These are phyloP conservation scores for Prosopis cineraria DNA, from an alignment of 306 rosid genomes.

Conservation along the genomic window DNA sequence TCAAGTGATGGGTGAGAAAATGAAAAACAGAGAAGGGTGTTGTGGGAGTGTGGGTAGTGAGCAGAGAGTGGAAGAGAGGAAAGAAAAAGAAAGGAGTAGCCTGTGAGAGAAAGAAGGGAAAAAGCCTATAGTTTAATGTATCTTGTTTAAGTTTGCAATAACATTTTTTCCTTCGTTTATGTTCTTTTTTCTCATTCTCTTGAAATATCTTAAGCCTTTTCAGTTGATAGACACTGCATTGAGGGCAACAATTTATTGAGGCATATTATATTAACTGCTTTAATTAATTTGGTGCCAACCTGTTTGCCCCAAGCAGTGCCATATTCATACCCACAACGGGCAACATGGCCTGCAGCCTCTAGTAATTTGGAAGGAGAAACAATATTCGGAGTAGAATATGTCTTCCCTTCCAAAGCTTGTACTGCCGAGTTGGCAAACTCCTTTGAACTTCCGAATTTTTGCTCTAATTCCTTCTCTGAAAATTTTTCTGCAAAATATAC, in stretches of 20 bases:
- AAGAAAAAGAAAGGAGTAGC: too few relatives aligned
- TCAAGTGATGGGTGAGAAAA: too few relatives aligned
- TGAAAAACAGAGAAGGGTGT: too few relatives aligned
- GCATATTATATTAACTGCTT: neutral
- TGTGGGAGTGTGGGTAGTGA: too few relatives aligned
- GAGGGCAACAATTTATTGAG: too few relatives aligned
- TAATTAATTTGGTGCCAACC: constrained; percentile 30
- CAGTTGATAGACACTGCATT: too few relatives aligned
- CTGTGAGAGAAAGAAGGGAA: too few relatives aligned
- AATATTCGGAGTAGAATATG: neutral
- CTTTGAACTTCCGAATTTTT: constrained; percentile 49
- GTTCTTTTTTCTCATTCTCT: too few relatives aligned
- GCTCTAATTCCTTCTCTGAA: constrained; percentile 12
- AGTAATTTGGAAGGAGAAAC: neutral
- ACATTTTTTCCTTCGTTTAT: too few relatives aligned
- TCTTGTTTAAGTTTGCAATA: too few relatives aligned
- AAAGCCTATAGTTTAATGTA: neutral
- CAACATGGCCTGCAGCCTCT: constrained; percentile 52
- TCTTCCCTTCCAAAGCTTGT: constrained; percentile 42
- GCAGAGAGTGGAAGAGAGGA: too few relatives aligned
- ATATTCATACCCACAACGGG: constrained; percentile 50
- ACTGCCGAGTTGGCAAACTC: constrained; percentile 40
- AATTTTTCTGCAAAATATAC: constrained; percentile 27
- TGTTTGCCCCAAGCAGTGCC: constrained; percentile 68
- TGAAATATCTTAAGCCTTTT: neutral